These are phyloP conservation scores for Auricularia sp. DNA, from an alignment of 768 basidiomycete genomes.

Conservation along the genomic window DNA sequence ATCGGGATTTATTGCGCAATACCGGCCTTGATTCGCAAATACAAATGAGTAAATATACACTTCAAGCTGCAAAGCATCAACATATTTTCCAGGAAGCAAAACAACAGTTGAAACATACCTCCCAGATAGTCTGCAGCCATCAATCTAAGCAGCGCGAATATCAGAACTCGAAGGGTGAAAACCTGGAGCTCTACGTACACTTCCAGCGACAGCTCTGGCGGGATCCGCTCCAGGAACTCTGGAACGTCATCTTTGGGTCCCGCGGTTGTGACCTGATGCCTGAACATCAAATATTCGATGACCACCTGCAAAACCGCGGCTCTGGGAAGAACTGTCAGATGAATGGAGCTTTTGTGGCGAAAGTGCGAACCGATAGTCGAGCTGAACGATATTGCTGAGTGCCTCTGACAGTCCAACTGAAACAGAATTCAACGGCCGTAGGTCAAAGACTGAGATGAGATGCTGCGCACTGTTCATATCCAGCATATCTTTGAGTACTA, in stretches of 20 bases:
- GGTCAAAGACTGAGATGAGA: constrained; percentile 5
- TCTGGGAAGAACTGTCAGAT: constrained; percentile 14
- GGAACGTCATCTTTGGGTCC: constrained; percentile 71
- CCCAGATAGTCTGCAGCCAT: constrained; percentile 22
- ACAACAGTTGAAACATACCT: no score
- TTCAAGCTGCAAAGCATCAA: no score
- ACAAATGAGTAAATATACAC: no score
- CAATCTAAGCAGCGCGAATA: constrained; percentile 11
- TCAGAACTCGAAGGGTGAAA: no score
- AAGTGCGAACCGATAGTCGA: constrained; percentile 54
- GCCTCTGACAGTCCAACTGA: constrained; percentile 70
- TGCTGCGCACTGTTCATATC: constrained; percentile 50
- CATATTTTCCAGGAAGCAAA: no score
- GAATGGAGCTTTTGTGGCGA: not conserved
- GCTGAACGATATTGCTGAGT: constrained; percentile 52
- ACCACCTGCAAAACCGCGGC: constrained; percentile 74
- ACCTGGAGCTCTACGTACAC: constrained; percentile 34
- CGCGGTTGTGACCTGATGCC: constrained; percentile 61
- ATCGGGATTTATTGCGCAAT: no score
- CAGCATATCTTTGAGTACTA: constrained; percentile 73
- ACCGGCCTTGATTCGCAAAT: no score
- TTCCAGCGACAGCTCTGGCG: constrained; percentile 81
- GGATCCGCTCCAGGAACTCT: constrained; percentile 75
- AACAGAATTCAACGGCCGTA: not conserved
- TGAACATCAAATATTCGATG: constrained; percentile 83